Evolutionary conservation across 1,139 yeast species (phyloP).

Genomic region (Arxiozyma slooffiae): DNA sequence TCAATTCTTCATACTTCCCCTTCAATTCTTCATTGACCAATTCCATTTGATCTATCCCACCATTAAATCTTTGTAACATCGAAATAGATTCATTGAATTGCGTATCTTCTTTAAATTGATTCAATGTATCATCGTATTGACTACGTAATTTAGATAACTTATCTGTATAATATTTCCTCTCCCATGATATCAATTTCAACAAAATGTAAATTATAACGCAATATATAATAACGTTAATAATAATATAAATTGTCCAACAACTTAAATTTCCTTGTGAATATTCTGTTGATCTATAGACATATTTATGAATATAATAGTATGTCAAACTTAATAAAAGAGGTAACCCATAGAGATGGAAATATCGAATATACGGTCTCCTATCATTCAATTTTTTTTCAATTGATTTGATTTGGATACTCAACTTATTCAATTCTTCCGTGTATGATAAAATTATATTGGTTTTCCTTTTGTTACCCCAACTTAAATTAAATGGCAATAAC

Average conservation of each 20-base stretch:
- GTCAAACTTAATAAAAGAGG: background rate
- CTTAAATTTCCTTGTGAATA: background rate
- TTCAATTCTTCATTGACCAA: conserved; percentile 35
- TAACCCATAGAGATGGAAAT: background rate
- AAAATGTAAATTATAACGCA: background rate
- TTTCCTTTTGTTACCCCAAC: background rate
- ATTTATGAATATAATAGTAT: background rate
- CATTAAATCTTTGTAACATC: conserved; percentile 55
- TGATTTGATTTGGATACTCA: background rate
- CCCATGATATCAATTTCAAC: conserved; percentile 13
- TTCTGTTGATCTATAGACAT: too few relatives aligned
- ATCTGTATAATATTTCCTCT: conserved; percentile 23
- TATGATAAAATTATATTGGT: background rate
- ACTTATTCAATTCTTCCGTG: background rate
- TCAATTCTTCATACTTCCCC: conserved; percentile 35
- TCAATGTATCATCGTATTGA: conserved; percentile 53
- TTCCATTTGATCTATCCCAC: conserved; percentile 31
- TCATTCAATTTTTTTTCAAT: background rate
- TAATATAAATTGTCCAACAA: background rate
- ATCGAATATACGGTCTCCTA: background rate
- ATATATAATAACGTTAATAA: conserved; percentile 7
- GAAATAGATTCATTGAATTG: conserved; percentile 71
- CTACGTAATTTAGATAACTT: conserved; percentile 33
- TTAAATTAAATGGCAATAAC: background rate
- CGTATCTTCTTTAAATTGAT: conserved; percentile 67